Percentiles rank a stretch among this genome's conserved stretches.
These are phyloP conservation scores for Epichloe bromicola DNA, from an alignment of 2,329 filamentous ascomycete genomes.

Conservation along the genomic window DNA sequence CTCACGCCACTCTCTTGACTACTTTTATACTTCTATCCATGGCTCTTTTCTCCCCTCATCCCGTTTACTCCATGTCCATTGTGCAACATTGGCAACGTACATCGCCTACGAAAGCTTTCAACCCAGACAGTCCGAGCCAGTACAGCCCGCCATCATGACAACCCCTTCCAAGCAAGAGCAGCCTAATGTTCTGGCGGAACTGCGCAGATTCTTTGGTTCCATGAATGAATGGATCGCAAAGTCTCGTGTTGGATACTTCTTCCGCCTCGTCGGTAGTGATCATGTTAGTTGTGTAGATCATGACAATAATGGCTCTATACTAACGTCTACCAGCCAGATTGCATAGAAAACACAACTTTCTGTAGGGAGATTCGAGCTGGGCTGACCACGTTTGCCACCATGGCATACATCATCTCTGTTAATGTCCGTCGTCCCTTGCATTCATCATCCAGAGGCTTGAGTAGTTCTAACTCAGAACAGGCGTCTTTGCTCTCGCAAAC, in stretches of 20 bases:
- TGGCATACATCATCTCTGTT: slow-evolving; percentile 76
- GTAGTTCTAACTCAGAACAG: slow-evolving; percentile 27
- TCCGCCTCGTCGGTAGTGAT: slow-evolving; percentile 3
- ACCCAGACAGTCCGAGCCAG: background rate
- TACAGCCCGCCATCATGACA: background rate
- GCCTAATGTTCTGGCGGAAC: slow-evolving; percentile 7
- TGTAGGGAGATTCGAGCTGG: slow-evolving; percentile 69
- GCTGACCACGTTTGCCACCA: slow-evolving; percentile 66
- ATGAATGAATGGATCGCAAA: slow-evolving; percentile 2
- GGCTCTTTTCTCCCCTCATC: background rate
- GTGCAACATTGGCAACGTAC: background rate
- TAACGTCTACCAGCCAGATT: slow-evolving; percentile 38
- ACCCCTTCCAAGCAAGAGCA: slow-evolving; percentile 2
- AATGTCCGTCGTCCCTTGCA: slow-evolving; percentile 32
- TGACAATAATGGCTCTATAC: background rate
- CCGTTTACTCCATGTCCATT: background rate
- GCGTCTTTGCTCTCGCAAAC: slow-evolving; percentile 60
- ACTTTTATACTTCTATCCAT: background rate
- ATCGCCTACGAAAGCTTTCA: background rate
- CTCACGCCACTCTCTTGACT: background rate
- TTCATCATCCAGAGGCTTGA: background rate
- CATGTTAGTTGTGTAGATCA: slow-evolving; percentile 1
- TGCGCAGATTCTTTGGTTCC: slow-evolving; percentile 45
- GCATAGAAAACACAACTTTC: slow-evolving; percentile 57
- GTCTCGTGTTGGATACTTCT: slow-evolving; percentile 4